Base-by-base conservation (phyloP, 352 stramenopile species). In the Pythium phragmiticola region DNA sequence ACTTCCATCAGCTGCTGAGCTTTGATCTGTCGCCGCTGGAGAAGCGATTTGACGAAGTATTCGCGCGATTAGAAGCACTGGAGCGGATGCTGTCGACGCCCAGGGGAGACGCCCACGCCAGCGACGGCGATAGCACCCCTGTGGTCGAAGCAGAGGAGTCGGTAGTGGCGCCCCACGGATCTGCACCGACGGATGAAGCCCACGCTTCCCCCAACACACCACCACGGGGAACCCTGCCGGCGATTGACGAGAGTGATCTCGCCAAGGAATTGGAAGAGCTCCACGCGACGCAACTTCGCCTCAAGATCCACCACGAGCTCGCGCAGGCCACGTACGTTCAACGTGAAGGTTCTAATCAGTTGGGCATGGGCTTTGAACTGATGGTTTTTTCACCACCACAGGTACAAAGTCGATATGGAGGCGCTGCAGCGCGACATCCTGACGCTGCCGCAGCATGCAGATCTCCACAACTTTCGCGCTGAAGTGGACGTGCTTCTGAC, bases 281-380 rank as follows among this genome's bases (percentile, higher is more conserved):
- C 11, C 77, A 77, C 34, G 78, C 81, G 6, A 59, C 72, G 12
- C 78, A 88, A 26, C 63, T 89, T 23, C 75, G 80, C 0, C 68
- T 85, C n/a, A 77, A 87, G 55, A 84, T 89, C 43, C 62, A 83
- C 42, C 78, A 87, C n/a, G 78, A 90, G 26, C 42, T 84, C 30
- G 62, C 68, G 1, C 61, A 76, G 46, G 78, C 78, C 6, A 58
- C 52, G 57, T 68, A 68, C 23, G 70, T 69, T 30, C 26, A 30
- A 30, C 26, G 26, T 30, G 26, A 30, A 30, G 26, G 26, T 21
- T 17, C 42, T 8, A n/a, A n/a, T 12, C 2, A 26, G 42, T 5
- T 8, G 2, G n/a, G 42, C 8, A 48, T n/a, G 7, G 14, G 42
- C 7, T 48, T 4, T 11, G n/a, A 48, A 48, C 17, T 3, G 13